Base-by-base conservation (phyloP, 1,284 basidiomycete genomes). In the Taiwanofungus camphoratus region DNA sequence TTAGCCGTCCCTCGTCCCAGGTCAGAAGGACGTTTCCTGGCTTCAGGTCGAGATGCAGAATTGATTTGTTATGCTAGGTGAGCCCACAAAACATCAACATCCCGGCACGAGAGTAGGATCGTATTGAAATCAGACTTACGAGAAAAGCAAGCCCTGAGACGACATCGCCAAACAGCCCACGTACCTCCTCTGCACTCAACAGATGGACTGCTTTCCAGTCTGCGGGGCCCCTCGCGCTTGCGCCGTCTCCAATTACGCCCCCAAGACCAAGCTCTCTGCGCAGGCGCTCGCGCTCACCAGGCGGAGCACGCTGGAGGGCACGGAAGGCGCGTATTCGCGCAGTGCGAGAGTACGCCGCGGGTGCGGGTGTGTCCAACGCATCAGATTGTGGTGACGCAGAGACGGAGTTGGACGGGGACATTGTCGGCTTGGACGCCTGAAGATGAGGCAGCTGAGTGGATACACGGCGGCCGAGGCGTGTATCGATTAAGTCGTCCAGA, bases 11-110 rank as follows among this genome's bases (percentile, higher is more conserved):
- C 46, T 93, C 89, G 53, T 95, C 92, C 83, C 88, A 92, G 9
- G 93, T 93, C 33, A 97, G 64, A 4, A 97, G 67, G 2, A 96
- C 89, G 55, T 97, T 97, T 4, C 89, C 92, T 11, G 92, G 92
- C 62, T 96, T 95, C 50, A 95, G 66, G 57, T 96, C 93, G 4
- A 96, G 77, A 60, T 97, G 93, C 23, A 97, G 60, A 31, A 96
- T 90, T 0, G 87, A 87, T 55, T 79, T 85, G 47, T 82, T 76
- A 54, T 94, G 91, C 89, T 92, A 52, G 2, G 53, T n/a, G n/a
- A n/a, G n/a, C n/a, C 12, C 19, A 29, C 8, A 26, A 23, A 15
- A 5, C 20, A 22, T 29, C 16, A 12, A 15, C 38, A 21, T 5
- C 4, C 3, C 27, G 18, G 35, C 18, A 20, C 2, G 15, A 4